Evolutionary conservation across 192 early-diverging fungal species (phyloP).

Genomic region (Coemansia asiatica): DNA sequence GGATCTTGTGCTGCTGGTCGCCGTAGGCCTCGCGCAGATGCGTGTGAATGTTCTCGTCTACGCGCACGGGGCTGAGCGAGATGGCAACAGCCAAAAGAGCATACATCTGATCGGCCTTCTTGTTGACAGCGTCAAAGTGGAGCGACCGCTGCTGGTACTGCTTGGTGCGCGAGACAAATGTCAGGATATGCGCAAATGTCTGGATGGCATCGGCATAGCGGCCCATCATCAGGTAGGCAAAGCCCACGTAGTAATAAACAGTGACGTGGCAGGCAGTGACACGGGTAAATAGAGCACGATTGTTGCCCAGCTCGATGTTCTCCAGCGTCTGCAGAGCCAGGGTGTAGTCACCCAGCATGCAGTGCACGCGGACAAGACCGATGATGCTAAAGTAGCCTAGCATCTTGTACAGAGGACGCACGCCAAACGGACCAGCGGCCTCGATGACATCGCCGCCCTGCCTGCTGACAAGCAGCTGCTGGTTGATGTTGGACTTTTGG

Average conservation of each 20-base stretch:
- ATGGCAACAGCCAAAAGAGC: conserved; percentile 88
- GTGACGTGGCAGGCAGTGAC: conserved; percentile 98
- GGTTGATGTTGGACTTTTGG: conserved; percentile 92
- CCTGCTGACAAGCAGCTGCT: conserved; percentile 87
- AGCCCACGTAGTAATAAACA: conserved; percentile 96
- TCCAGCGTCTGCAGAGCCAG: conserved; percentile 95
- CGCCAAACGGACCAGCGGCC: conserved; percentile 87
- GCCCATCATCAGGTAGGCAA: conserved; percentile 98
- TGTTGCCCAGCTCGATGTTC: conserved; percentile 91
- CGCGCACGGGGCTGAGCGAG: conserved; percentile 84
- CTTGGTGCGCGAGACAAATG: conserved; percentile 87
- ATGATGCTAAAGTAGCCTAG: conserved; percentile 95
- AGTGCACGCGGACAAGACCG: conserved; percentile 91
- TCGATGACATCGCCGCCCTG: conserved; percentile 86
- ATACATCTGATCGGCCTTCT: conserved; percentile 96
- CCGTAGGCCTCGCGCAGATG: conserved; percentile 88
- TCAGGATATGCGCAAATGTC: conserved; percentile 85
- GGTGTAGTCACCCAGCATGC: conserved; percentile 93
- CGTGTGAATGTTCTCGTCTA: conserved; percentile 92
- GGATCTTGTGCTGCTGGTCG: conserved; percentile 86
- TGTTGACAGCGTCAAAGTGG: conserved; percentile 87
- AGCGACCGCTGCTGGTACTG: conserved; percentile 92
- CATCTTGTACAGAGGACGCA: conserved; percentile 91
- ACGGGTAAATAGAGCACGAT: conserved; percentile 85
- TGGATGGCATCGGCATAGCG: conserved; percentile 94